phyloP scores from a whole-genome alignment of 257 asterid genomes.

The Solanum corneliomulleri region DNA sequence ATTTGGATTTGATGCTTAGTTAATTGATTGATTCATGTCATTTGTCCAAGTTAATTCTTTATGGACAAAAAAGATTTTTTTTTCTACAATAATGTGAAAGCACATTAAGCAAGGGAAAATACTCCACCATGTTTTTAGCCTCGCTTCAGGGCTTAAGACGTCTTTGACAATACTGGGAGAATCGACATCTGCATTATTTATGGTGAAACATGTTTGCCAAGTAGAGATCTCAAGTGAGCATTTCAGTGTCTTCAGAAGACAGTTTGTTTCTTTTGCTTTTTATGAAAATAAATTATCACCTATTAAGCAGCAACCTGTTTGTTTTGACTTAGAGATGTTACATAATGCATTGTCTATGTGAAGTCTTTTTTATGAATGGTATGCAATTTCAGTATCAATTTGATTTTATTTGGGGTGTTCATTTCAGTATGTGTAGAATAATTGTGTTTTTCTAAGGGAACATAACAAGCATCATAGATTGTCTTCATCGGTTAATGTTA shows the following conservation, averaged over 20 bases:
- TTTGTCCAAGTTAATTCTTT: background rate
- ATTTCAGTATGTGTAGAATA: background rate
- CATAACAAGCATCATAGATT: background rate
- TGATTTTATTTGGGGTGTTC: background rate
- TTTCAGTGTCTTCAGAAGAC: background rate
- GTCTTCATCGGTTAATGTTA: background rate
- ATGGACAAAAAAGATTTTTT: background rate
- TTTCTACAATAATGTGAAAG: too few relatives aligned
- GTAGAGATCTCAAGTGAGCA: background rate
- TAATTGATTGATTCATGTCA: too few relatives aligned
- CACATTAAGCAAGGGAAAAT: background rate
- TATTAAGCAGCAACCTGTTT: too few relatives aligned
- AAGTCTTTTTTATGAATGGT: background rate
- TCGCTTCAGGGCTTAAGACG: background rate
- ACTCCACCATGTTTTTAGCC: background rate
- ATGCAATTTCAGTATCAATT: background rate
- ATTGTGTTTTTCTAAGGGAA: background rate
- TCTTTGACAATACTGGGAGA: background rate
- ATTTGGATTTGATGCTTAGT: too few relatives aligned
- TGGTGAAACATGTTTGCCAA: background rate
- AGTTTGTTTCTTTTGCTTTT: too few relatives aligned
- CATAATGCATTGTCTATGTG: background rate
- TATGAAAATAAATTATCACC: too few relatives aligned
- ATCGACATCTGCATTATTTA: background rate
- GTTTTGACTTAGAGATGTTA: too few relatives aligned